Percentiles rank a stretch among this genome's conserved stretches.
Evolutionary conservation across 805 yeast species (phyloP).

Genomic region (Starmera dryadoides): DNA sequence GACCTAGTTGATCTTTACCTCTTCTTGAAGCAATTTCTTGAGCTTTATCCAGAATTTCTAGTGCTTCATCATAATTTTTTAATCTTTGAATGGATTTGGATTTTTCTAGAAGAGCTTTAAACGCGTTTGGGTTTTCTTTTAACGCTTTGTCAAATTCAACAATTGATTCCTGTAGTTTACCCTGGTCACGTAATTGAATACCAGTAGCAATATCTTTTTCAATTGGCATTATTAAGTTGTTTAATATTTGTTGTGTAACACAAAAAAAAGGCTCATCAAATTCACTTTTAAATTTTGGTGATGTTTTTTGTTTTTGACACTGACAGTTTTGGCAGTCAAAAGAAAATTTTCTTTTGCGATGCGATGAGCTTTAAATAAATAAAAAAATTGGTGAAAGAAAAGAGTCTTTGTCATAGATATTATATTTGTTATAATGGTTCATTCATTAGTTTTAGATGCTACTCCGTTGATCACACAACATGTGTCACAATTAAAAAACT

Average conservation of each 20-base stretch:
- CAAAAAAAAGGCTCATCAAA: neutral
- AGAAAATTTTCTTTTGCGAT: neutral
- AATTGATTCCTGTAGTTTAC: conserved; percentile 37
- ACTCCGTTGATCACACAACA: conserved; percentile 89
- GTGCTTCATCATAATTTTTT: conserved; percentile 34
- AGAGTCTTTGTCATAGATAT: too few species aligned
- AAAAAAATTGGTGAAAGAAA: too few species aligned
- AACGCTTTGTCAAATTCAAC: conserved; percentile 29
- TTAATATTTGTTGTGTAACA: neutral
- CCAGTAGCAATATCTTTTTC: conserved; percentile 28
- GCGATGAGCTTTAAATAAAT: neutral
- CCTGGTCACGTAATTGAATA: conserved; percentile 31
- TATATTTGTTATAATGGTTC: too few species aligned
- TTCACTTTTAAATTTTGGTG: neutral
- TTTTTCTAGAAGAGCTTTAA: conserved; percentile 36
- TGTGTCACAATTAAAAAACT: conserved; percentile 60
- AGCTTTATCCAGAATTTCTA: conserved; percentile 35
- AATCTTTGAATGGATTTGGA: conserved; percentile 37
- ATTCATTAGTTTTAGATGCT: conserved; percentile 76
- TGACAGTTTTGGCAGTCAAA: neutral
- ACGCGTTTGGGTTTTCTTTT: conserved; percentile 34
- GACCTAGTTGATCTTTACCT: conserved; percentile 35
- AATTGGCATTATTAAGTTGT: conserved; percentile 21
- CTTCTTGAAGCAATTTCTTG: conserved; percentile 32
- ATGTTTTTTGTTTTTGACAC: neutral